phyloP scores from a whole-genome alignment of 176 grass and related monocot species.

The Oryza glumipatula region DNA sequence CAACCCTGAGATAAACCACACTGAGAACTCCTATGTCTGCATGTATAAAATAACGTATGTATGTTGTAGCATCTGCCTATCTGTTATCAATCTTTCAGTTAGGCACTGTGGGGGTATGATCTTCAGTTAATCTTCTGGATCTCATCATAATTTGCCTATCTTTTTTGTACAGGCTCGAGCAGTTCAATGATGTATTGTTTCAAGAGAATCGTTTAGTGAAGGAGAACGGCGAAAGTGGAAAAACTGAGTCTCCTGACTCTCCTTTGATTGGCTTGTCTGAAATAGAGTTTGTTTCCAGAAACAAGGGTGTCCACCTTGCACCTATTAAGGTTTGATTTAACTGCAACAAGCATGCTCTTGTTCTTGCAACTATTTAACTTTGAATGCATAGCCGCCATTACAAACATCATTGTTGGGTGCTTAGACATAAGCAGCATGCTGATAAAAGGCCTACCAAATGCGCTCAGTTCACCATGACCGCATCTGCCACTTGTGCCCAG shows the following conservation, averaged over 20 bases:
- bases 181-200: conserved; percentile 89
- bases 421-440: conserved; percentile 17
- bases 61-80: conserved; percentile 3
- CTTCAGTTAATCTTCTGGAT: conserved; percentile 34
- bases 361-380: conserved; percentile 29
- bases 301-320: conserved; percentile 68
- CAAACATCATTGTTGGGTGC: conserved; percentile 15
- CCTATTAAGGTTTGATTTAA: conserved; percentile 67
- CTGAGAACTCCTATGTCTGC: conserved; percentile 68
- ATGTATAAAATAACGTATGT: conserved; percentile 99
- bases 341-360: conserved; percentile 4
- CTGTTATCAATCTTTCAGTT: conserved; percentile 15
- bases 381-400: conserved; percentile 16
- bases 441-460: not conserved
- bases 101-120: not conserved
- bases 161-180: conserved; percentile 73
- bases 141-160: conserved; percentile 31
- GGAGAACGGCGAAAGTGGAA: conserved; percentile 32
- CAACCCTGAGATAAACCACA: conserved; percentile 65
- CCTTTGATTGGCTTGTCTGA: conserved; percentile 62
- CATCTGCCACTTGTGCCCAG: conserved; percentile 18
- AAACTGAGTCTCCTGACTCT: conserved; percentile 54
- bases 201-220: conserved; percentile 79
- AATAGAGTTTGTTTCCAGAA: conserved; percentile 60
- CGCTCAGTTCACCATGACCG: not conserved